These are phyloP conservation scores for Straminergon stramineum DNA, from an alignment of 225 moss, liverwort and hornwort species.

Conservation along the genomic window DNA sequence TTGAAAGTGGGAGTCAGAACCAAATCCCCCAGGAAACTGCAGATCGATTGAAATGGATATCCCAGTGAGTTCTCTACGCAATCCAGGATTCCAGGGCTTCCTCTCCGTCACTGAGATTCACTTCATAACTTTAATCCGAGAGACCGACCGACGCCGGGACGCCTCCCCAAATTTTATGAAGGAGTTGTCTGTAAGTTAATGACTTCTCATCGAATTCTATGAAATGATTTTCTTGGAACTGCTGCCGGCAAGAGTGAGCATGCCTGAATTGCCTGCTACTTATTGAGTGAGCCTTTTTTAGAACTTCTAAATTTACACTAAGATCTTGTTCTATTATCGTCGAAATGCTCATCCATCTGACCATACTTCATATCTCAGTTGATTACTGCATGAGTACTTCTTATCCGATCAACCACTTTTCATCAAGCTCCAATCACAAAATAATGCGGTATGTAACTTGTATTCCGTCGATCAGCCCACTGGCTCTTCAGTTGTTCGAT, in stretches of 20 bases:
- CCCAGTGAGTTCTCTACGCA: too few species aligned
- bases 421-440: neutral
- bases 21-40: neutral
- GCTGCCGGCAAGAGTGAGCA: neutral
- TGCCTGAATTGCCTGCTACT: neutral
- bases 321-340: neutral
- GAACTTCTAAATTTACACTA: neutral
- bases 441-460: neutral
- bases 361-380: too few species aligned
- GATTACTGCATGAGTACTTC: neutral
- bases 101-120: neutral
- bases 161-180: neutral
- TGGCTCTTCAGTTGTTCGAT: neutral
- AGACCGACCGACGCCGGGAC: too few species aligned
- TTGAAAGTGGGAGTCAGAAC: neutral
- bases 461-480: neutral
- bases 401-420: neutral
- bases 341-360: neutral
- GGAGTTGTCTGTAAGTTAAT: neutral
- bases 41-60: neutral
- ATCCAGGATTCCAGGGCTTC: neutral
- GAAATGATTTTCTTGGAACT: neutral
- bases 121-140: too few species aligned
- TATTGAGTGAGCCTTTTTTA: too few species aligned
- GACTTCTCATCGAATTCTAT: neutral